Conservation (phyloP, 2,329 filamentous ascomycete species). For the Nigrospora sphaerica region DNA sequence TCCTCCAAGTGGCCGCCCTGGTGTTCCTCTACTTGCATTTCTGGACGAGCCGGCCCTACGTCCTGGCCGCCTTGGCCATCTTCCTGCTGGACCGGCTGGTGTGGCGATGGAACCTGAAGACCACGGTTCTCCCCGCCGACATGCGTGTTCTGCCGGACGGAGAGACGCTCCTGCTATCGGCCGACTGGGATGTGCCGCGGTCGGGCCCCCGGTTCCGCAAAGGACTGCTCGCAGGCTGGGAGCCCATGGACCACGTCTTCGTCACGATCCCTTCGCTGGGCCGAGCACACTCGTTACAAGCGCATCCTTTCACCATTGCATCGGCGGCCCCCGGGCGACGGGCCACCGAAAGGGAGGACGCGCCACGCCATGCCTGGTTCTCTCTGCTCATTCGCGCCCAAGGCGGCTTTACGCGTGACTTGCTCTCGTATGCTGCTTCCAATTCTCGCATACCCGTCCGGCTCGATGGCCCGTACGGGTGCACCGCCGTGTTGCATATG, state of each 20-base stretch:
- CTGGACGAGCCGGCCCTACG: conserved; percentile 42
- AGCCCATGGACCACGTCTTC: conserved; percentile 57
- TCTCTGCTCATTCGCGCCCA: conserved; percentile 53
- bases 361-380: conserved; percentile 39
- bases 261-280: conserved; percentile 50
- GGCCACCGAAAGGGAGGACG: background rate
- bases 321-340: conserved; percentile 42
- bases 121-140: conserved; percentile 37
- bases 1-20: conserved; percentile 48
- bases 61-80: conserved; percentile 43
- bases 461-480: conserved; percentile 61
- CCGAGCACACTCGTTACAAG: conserved; percentile 44
- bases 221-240: conserved; percentile 45
- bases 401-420: conserved; percentile 49
- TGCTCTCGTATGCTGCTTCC: conserved; percentile 42
- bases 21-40: conserved; percentile 55
- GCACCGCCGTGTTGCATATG: conserved; percentile 44
- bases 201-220: conserved; percentile 11
- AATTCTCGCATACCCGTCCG: conserved; percentile 37
- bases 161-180: conserved; percentile 42
- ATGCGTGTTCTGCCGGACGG: conserved; percentile 48
- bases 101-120: conserved; percentile 48
- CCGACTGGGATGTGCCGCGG: conserved; percentile 25
- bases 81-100: conserved; percentile 51
- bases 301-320: conserved; percentile 62